Base-by-base conservation (phyloP, 345 rosid species). In the Arabidopsis arenosa region DNA sequence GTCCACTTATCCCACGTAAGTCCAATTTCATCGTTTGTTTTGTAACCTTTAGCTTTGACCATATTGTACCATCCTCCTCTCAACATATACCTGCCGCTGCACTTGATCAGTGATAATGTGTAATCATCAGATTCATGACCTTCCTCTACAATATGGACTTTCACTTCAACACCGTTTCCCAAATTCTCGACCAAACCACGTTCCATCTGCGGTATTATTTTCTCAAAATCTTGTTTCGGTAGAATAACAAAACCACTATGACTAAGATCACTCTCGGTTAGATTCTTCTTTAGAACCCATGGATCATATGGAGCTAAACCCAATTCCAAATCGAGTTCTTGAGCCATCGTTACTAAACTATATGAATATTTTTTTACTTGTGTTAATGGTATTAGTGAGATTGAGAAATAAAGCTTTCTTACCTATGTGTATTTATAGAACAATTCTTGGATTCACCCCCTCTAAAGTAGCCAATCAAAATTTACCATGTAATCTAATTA, bases 111-210 rank as follows among this genome's bases (percentile, higher is more conserved):
- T 5, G 10, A 15, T 45, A 45, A 10, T 13, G 2, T 64, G 54
- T 64, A 47, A 3, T 64, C 41, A n/a, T 6, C 7, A 40, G 49
- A 41, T 11, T 23, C 35, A 40, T 2, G 2, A 30, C 55, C 69
- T 64, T 64, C 55, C 9, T 64, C 69, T 4, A 64, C 0, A 5
- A 64, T 47, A 64, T 44, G 68, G n/a, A 64, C 39, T 18, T 43
- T 63, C 14, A 63, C 68, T 44, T 63, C 53, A 28, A 63, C 37
- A 28, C 68, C 68, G 18, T 44, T 45, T n/a, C 1, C 68, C 28
- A 64, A 30, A 5, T 15, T 15, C 55, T 41, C 15, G 15, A 45
- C 69, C 15, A 47, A 28, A 30, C 2, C 7, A 47, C 41, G 43
- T 5, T 11, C 56, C 40, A 65, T 32, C 30, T 17, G 11, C 56